Base-by-base conservation (phyloP, 331 rosid species). In the Quercus phellos region DNA sequence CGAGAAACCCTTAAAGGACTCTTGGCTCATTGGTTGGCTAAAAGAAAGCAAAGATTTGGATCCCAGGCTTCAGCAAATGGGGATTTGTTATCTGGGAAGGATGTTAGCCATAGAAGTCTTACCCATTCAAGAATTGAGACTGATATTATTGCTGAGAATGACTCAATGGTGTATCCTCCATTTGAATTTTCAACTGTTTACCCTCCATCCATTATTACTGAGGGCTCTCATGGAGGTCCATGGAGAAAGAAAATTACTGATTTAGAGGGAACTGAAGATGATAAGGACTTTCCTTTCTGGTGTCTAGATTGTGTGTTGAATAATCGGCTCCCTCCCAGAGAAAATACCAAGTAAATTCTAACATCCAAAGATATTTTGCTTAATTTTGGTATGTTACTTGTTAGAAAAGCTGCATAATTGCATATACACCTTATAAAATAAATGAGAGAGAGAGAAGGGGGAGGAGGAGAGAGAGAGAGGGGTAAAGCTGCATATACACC, bases 1-100 rank as follows among this genome's bases (percentile, higher is more conserved):
- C 91, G 92, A 59, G 99, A 95, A 87, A 95, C 98, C 74, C 97
- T 95, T 75, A 95, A 95, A 85, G 99, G 99, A 77, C 96, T 95
- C 63, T 80, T 95, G 88, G 91, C 85, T 83, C 94, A 90, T 84
- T 95, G 99, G 98, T 79, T 95, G 87, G 82, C 78, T 21, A 89
- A 84, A 89, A 92, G 92, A 80, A 95, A 87, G 84, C 97, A 91
- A 77, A 86, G 90, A 88, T 72, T 63, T 79, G 99, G 96, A 81
- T 81, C 85, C 64, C 90, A 86, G 56, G 84, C 94, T 60, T 71
- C 91, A 26, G 89, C 92, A 19, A 95, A 95, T 76, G 99, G 98
- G 60, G 99, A 95, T 67, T 80, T 89, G 83, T 80, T 85, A 55
- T 82, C 89, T 34, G 96, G 92, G 84, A 95, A 91, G 90, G 99